Conservation (phyloP, 2,329 filamentous ascomycete genomes). For the Hansfordia pulvinata region DNA sequence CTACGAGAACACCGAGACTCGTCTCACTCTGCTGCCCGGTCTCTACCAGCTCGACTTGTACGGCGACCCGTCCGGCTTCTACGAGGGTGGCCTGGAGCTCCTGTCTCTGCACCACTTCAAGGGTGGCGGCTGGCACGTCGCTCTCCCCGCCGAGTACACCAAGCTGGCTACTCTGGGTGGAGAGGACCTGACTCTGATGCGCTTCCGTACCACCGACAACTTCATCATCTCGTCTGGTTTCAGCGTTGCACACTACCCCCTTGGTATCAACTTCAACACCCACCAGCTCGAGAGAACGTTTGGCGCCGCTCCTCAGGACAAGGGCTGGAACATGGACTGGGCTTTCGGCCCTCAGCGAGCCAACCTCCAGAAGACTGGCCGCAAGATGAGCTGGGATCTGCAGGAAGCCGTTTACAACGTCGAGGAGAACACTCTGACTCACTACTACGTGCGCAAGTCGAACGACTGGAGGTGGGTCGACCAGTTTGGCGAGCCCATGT, state of each 20-base stretch:
- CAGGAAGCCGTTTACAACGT: slow-evolving; percentile 31
- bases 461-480: slow-evolving; percentile 40
- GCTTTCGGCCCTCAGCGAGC: slow-evolving; percentile 34
- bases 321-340: slow-evolving; percentile 36
- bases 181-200: slow-evolving; percentile 43
- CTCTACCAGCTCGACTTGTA: slow-evolving; percentile 49
- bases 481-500: slow-evolving; percentile 31
- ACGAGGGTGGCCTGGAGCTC: slow-evolving; percentile 46
- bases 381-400: slow-evolving; percentile 40
- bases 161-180: slow-evolving; percentile 46
- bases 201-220: slow-evolving; percentile 39
- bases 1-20: slow-evolving; percentile 46
- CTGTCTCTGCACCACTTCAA: slow-evolving; percentile 53
- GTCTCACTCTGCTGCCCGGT: slow-evolving; percentile 40
- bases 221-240: slow-evolving; percentile 46
- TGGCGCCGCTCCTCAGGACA: slow-evolving; percentile 30
- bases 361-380: slow-evolving; percentile 30
- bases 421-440: slow-evolving; percentile 35
- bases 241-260: slow-evolving; percentile 42
- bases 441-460: slow-evolving; percentile 37
- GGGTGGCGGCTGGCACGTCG: slow-evolving; percentile 41
- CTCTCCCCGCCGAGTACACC: slow-evolving; percentile 39
- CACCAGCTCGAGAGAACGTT: slow-evolving; percentile 40
- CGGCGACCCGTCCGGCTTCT: slow-evolving; percentile 48
- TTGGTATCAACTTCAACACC: slow-evolving; percentile 33